Percentiles rank a stretch among this genome's conserved stretches.
Conservation (phyloP, 352 stramenopile species). For the Aphanomyces cochlioides region DNA sequence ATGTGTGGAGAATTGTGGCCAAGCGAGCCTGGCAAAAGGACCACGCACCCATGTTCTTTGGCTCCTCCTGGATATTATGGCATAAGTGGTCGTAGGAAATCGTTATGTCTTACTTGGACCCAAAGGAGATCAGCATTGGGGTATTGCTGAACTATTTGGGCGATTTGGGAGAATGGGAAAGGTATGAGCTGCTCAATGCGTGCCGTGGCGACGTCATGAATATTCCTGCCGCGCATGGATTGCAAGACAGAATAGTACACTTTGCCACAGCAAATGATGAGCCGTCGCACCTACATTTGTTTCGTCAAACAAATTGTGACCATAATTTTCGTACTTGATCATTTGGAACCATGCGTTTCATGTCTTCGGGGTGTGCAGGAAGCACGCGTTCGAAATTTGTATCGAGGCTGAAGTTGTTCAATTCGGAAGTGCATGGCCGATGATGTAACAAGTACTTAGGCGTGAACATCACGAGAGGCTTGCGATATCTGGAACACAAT, state of each 20-base stretch:
- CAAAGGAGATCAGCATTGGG: slow-evolving; percentile 95
- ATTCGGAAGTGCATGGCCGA: slow-evolving; percentile 71
- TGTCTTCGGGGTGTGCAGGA: slow-evolving; percentile 65
- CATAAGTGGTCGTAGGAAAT: neutral
- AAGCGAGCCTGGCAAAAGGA: slow-evolving; percentile 90
- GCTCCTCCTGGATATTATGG: slow-evolving; percentile 79
- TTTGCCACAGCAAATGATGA: slow-evolving; percentile 80
- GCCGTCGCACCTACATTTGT: slow-evolving; percentile 53
- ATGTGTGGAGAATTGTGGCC: slow-evolving; percentile 89
- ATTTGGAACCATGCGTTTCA: slow-evolving; percentile 56
- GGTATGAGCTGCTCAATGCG: slow-evolving; percentile 89
- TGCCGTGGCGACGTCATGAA: slow-evolving; percentile 61
- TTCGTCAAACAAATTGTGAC: slow-evolving; percentile 13
- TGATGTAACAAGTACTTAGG: slow-evolving; percentile 84
- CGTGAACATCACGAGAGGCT: slow-evolving; percentile 75
- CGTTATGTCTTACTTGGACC: slow-evolving; percentile 62
- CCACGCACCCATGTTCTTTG: slow-evolving; percentile 98
- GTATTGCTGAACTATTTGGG: slow-evolving; percentile 86
- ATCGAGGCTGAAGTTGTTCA: slow-evolving; percentile 54
- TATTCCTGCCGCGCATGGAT: slow-evolving; percentile 48
- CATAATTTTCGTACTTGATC: slow-evolving; percentile 42
- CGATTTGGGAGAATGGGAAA: slow-evolving; percentile 97
- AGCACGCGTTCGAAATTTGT: slow-evolving; percentile 67
- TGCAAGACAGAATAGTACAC: slow-evolving; percentile 79
- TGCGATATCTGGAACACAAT: slow-evolving; percentile 46